A percentile compares a stretch with the other conserved stretches of the same genome.
These are phyloP conservation scores for Pythium volutum DNA, from an alignment of 352 stramenopile genomes.

Conservation along the genomic window DNA sequence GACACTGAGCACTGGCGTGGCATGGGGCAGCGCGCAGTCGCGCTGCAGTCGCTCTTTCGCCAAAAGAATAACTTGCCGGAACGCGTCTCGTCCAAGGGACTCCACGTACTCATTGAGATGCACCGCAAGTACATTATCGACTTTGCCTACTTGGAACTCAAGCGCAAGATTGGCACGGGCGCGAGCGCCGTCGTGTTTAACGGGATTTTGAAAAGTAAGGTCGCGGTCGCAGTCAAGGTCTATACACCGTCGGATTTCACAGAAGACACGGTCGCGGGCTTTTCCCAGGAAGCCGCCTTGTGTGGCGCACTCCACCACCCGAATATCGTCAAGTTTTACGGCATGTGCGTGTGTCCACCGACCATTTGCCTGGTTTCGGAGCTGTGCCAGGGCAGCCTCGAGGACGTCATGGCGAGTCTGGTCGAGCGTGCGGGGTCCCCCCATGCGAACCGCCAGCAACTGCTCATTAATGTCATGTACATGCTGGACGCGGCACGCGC, in stretches of 20 bases:
- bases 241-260: conserved; percentile 61
- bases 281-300: conserved; percentile 75
- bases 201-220: conserved; percentile 49
- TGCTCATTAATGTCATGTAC: conserved; percentile 57
- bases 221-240: conserved; percentile 71
- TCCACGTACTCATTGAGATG: conserved; percentile 72
- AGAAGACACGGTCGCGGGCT: conserved; percentile 66
- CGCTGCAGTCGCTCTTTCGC: conserved; percentile 49
- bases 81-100: conserved; percentile 34
- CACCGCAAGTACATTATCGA: conserved; percentile 74
- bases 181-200: conserved; percentile 62
- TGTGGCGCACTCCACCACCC: conserved; percentile 68
- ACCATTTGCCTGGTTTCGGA: conserved; percentile 77
- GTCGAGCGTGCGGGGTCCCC: conserved; percentile 25
- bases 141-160: conserved; percentile 65
- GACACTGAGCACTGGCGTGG: conserved; percentile 35
- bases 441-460: conserved; percentile 50
- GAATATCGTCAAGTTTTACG: conserved; percentile 83
- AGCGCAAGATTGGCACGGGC: conserved; percentile 43
- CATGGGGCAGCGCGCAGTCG: conserved; percentile 48
- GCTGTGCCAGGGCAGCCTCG: conserved; percentile 63
- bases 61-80: conserved; percentile 20
- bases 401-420: conserved; percentile 50
- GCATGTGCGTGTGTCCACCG: conserved; percentile 78
- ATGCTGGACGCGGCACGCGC: conserved; percentile 64